phyloP scores from a whole-genome alignment of 1,284 basidiomycete genomes.

The Ganoderma sp. region DNA sequence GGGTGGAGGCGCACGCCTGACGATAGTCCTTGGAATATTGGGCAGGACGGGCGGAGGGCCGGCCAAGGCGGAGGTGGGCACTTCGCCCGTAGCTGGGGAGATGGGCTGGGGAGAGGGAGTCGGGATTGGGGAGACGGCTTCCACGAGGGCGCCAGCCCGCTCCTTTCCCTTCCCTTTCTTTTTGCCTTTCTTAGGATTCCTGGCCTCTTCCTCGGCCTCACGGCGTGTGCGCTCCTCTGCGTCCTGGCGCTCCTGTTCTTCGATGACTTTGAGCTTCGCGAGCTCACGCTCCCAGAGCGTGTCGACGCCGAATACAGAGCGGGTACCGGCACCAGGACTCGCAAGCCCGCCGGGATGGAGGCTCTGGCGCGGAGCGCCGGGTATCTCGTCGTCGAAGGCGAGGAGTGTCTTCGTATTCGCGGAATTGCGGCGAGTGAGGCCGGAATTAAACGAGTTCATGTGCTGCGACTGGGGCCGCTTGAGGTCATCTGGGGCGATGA shows the following conservation, averaged over 20 bases:
- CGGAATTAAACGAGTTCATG: slow-evolving; percentile 49
- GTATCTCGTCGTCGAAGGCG: slow-evolving; percentile 59
- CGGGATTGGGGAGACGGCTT: neutral
- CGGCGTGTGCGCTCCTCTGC: slow-evolving; percentile 51
- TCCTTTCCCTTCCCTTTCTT: slow-evolving; percentile 50
- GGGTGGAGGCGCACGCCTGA: slow-evolving; percentile 48
- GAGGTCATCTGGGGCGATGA: slow-evolving; percentile 74
- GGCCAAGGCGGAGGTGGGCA: slow-evolving; percentile 31
- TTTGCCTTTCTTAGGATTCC: slow-evolving; percentile 45
- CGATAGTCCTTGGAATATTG: slow-evolving; percentile 52
- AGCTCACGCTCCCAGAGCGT: slow-evolving; percentile 83
- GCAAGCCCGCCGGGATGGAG: slow-evolving; percentile 33
- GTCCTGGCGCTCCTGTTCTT: slow-evolving; percentile 63
- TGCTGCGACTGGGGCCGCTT: slow-evolving; percentile 53
- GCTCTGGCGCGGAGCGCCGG: slow-evolving; percentile 33
- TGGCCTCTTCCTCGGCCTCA: slow-evolving; percentile 52
- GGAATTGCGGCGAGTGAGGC: slow-evolving; percentile 55
- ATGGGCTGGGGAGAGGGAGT: slow-evolving; percentile 14
- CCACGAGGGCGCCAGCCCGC: slow-evolving; percentile 35
- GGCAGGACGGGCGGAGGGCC: slow-evolving; percentile 58
- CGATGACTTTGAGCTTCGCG: slow-evolving; percentile 73
- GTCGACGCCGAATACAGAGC: slow-evolving; percentile 84
- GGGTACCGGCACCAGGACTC: slow-evolving; percentile 41
- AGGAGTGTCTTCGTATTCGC: slow-evolving; percentile 61
- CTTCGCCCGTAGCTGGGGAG: slow-evolving; percentile 18